phyloP scores from a whole-genome alignment of 1,284 basidiomycete species.

The Trichosporon sp. region DNA sequence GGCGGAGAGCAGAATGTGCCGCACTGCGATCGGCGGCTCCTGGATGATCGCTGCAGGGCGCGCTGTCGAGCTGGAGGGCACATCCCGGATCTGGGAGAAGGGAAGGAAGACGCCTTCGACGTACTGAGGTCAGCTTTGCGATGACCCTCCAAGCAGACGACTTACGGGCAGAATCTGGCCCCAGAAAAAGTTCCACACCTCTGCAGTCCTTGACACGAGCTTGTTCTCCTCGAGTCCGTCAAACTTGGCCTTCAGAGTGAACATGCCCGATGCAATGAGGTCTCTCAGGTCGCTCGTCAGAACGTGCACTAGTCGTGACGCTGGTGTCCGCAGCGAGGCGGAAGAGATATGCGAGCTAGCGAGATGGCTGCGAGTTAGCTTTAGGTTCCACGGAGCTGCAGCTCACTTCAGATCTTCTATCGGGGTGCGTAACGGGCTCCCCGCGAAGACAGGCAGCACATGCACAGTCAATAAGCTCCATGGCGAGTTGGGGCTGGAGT shows the following conservation, averaged over 20 bases:
- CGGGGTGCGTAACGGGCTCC: constrained; percentile 80
- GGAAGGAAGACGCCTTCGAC: constrained; percentile 61
- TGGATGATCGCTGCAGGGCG: constrained; percentile 26
- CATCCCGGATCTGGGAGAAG: constrained; percentile 49
- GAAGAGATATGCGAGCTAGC: constrained; percentile 50
- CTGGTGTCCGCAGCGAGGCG: constrained; percentile 45
- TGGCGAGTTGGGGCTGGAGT: constrained; percentile 58
- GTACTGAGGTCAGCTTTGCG: constrained; percentile 39
- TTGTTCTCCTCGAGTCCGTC: constrained; percentile 64
- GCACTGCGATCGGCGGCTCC: constrained; percentile 44
- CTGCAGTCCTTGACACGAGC: constrained; percentile 74
- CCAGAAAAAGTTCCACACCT: constrained; percentile 94
- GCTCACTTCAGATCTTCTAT: constrained; percentile 84
- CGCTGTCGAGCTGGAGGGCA: constrained; percentile 31
- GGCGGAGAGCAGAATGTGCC: constrained; percentile 54
- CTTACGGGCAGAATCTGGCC: constrained; percentile 75
- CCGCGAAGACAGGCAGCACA: constrained; percentile 87
- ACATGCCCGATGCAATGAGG: constrained; percentile 82
- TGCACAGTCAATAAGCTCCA: constrained; percentile 83
- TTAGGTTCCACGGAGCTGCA: too few relatives aligned
- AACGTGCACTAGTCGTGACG: constrained; percentile 57
- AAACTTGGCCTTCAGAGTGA: constrained; percentile 85
- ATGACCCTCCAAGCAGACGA: not conserved
- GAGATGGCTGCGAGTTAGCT: constrained; percentile 38
- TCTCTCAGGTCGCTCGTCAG: constrained; percentile 80